Evolutionary conservation across 345 rosid genomes (phyloP).

Genomic region (Bruguiera sexangula): DNA sequence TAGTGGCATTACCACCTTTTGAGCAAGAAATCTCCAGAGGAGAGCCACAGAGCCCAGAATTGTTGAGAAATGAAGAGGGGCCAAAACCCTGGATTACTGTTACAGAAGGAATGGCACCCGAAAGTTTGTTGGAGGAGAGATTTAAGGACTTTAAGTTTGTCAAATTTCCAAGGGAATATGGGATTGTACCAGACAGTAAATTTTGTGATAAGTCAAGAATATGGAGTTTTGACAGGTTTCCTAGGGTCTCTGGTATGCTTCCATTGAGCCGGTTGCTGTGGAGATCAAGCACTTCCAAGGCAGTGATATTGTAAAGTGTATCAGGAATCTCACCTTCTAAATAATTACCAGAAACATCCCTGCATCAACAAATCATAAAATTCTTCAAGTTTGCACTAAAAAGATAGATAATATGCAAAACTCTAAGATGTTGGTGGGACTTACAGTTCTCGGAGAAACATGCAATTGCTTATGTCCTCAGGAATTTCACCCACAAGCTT

Average conservation of each 20-base stretch:
- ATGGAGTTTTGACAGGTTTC: constrained; percentile 51
- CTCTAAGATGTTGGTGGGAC: constrained; percentile 33
- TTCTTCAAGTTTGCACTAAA: constrained; percentile 19
- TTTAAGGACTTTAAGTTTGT: constrained; percentile 46
- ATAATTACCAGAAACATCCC: constrained; percentile 80
- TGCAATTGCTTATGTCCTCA: constrained; percentile 60
- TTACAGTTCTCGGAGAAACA: constrained; percentile 79
- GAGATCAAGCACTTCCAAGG: constrained; percentile 74
- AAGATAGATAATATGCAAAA: neutral
- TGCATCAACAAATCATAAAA: constrained; percentile 41
- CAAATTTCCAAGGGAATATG: constrained; percentile 63
- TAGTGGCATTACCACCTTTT: constrained; percentile 24
- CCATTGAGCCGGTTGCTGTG: constrained; percentile 63
- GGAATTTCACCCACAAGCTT: constrained; percentile 74
- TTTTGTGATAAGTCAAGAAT: constrained; percentile 70
- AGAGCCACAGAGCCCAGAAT: constrained; percentile 66
- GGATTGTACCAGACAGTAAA: constrained; percentile 61
- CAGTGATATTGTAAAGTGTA: constrained; percentile 60
- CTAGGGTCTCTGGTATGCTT: constrained; percentile 59
- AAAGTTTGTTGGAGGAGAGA: constrained; percentile 74
- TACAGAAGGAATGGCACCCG: constrained; percentile 65
- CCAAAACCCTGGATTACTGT: constrained; percentile 59
- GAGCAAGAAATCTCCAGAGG: constrained; percentile 65
- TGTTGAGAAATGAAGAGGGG: constrained; percentile 64
- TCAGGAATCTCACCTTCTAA: constrained; percentile 65